phyloP scores from a whole-genome alignment of 371 early-diverging fungal species.

The Mucor circinelloides region DNA sequence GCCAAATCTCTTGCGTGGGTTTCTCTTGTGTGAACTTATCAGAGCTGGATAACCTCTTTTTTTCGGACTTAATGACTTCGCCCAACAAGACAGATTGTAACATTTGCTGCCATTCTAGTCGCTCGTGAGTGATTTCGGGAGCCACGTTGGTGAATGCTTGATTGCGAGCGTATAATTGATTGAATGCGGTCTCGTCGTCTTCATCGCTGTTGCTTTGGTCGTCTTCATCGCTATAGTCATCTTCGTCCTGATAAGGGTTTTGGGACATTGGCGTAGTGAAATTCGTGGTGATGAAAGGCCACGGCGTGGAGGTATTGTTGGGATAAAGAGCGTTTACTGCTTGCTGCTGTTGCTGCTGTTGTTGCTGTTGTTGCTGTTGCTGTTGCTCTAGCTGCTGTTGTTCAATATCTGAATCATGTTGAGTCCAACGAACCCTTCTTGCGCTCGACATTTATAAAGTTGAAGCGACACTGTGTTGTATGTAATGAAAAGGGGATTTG shows the following conservation, averaged over 20 bases:
- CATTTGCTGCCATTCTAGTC: constrained; percentile 86
- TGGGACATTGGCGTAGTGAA: constrained; percentile 12
- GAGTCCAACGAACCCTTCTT: constrained; percentile 39
- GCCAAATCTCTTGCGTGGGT: constrained; percentile 74
- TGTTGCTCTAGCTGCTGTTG: constrained; percentile 4
- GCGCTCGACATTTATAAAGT: constrained; percentile 21
- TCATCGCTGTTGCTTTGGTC: constrained; percentile 30
- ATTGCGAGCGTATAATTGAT: constrained; percentile 38
- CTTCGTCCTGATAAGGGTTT: constrained; percentile 27
- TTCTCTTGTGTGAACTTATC: constrained; percentile 55
- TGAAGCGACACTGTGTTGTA: too few relatives aligned
- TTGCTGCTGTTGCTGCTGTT: not conserved
- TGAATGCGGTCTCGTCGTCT: constrained; percentile 38
- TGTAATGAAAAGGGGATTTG: not conserved
- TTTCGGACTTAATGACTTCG: constrained; percentile 86
- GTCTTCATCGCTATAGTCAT: constrained; percentile 35
- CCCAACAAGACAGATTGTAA: constrained; percentile 82
- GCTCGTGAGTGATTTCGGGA: constrained; percentile 67
- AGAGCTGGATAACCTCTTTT: constrained; percentile 66
- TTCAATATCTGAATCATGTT: constrained; percentile 21
- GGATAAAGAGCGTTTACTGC: not conserved
- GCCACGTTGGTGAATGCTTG: constrained; percentile 37
- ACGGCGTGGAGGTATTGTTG: constrained; percentile 4
- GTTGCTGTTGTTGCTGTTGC: not conserved
- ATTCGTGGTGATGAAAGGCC: constrained; percentile 23